A percentile compares a stretch with the other conserved stretches of the same genome.
phyloP scores from a whole-genome alignment of 2,329 filamentous ascomycete genomes.

The Cytospora paraplurivora region DNA sequence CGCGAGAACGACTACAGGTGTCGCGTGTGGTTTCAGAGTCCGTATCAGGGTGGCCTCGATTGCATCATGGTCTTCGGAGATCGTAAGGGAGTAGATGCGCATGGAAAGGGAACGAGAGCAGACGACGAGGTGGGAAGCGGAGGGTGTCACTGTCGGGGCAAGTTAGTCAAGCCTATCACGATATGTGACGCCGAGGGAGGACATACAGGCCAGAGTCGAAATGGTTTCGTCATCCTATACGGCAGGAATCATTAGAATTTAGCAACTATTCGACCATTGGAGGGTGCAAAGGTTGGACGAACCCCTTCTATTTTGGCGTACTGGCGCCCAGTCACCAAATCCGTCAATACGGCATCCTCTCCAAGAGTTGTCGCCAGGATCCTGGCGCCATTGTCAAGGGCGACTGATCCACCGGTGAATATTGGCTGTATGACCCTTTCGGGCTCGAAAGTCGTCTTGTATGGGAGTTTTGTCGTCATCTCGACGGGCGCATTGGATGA shows the following conservation, averaged over 20 bases:
- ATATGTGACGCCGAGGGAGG: slow-evolving; percentile 12
- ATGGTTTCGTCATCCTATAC: slow-evolving; percentile 74
- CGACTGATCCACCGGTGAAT: slow-evolving; percentile 87
- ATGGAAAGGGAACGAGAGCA: slow-evolving; percentile 96
- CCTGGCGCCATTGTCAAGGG: slow-evolving; percentile 77
- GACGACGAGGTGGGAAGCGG: slow-evolving; percentile 81
- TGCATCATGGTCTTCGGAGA: slow-evolving; percentile 56
- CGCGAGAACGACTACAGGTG: slow-evolving; percentile 83
- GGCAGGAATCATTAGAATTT: background rate
- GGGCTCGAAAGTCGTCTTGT: slow-evolving; percentile 89
- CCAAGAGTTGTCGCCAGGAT: slow-evolving; percentile 88
- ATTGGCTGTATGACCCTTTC: slow-evolving; percentile 85
- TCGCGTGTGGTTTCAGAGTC: slow-evolving; percentile 85
- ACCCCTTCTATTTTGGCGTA: slow-evolving; percentile 87
- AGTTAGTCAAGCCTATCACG: slow-evolving; percentile 28
- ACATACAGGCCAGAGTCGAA: slow-evolving; percentile 68
- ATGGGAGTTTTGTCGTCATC: slow-evolving; percentile 64
- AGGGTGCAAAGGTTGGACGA: slow-evolving; percentile 35
- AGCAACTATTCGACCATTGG: background rate
- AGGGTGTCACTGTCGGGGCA: slow-evolving; percentile 70
- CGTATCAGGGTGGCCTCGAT: slow-evolving; percentile 71
- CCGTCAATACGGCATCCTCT: slow-evolving; percentile 86
- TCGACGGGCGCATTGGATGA: slow-evolving; percentile 30
- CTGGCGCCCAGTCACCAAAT: slow-evolving; percentile 79
- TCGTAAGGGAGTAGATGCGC: slow-evolving; percentile 79